Conservation (phyloP, 2,329 filamentous ascomycete genomes). For the Trichoderma aggressivum region DNA sequence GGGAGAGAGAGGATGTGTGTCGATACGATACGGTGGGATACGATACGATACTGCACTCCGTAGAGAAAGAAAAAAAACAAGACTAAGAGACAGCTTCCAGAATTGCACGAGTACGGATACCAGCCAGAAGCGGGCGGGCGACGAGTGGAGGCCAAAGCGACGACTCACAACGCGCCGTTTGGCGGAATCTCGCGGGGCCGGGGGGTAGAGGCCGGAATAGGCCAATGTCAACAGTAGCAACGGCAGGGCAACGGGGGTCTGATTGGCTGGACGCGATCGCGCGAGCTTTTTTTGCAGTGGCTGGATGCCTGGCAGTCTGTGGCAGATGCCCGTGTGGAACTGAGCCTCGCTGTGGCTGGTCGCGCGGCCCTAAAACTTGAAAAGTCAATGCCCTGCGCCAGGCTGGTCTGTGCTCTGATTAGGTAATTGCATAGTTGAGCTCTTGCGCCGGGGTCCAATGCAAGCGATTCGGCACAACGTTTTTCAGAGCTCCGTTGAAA, state of each 20-base stretch:
- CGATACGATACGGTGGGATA: neutral
- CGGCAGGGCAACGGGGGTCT: slow-evolving; percentile 51
- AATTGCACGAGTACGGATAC: slow-evolving; percentile 11
- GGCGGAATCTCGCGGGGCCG: slow-evolving; percentile 19
- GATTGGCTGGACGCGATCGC: slow-evolving; percentile 40
- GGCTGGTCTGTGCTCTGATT: neutral
- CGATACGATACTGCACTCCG: slow-evolving; percentile 1
- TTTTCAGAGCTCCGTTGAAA: slow-evolving; percentile 28
- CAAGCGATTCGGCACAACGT: slow-evolving; percentile 25
- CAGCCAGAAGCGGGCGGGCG: slow-evolving; percentile 17
- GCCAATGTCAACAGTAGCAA: slow-evolving; percentile 51
- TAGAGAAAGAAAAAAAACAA: slow-evolving; percentile 9
- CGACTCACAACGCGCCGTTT: slow-evolving; percentile 26
- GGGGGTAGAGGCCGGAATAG: slow-evolving; percentile 25
- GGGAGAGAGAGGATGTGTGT: neutral
- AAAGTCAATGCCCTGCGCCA: neutral
- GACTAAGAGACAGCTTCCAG: slow-evolving; percentile 17
- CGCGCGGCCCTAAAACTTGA: neutral
- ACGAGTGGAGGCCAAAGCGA: slow-evolving; percentile 19
- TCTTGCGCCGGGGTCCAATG: neutral
- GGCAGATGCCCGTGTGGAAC: neutral
- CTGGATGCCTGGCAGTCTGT: neutral
- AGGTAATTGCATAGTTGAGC: neutral
- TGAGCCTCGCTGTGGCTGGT: slow-evolving; percentile 11
- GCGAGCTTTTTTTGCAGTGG: slow-evolving; percentile 20